A percentile compares a stretch with the other conserved stretches of the same genome.
These are phyloP conservation scores for Friedmanniomyces simplex DNA, from an alignment of 495 filamentous ascomycete species.

Conservation along the genomic window DNA sequence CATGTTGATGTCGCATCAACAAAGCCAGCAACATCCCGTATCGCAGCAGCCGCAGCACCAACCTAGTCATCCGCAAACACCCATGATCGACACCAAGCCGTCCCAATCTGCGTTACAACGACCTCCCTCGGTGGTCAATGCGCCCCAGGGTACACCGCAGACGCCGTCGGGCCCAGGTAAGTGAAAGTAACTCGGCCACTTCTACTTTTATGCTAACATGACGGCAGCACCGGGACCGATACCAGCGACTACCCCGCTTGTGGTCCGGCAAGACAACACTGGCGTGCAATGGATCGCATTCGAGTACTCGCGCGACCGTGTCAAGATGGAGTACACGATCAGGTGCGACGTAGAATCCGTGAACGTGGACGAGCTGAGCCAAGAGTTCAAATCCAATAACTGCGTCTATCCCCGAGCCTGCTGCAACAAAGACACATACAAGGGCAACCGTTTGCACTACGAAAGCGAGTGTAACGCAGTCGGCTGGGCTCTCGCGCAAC, in stretches of 20 bases:
- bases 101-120: slow-evolving; percentile 46
- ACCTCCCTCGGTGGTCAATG: slow-evolving; percentile 45
- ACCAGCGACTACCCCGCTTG: slow-evolving; percentile 90
- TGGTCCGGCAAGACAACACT: slow-evolving; percentile 90
- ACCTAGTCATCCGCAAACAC: slow-evolving; percentile 36
- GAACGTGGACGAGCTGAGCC: slow-evolving; percentile 69
- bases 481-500: slow-evolving; percentile 87
- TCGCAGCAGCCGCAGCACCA: slow-evolving; percentile 42
- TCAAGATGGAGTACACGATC: slow-evolving; percentile 99
- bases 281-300: slow-evolving; percentile 99
- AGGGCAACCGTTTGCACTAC: slow-evolving; percentile 86
- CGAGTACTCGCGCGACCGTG: slow-evolving; percentile 91
- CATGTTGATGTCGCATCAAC: slow-evolving; percentile 61
- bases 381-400: slow-evolving; percentile 93
- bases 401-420: slow-evolving; percentile 96
- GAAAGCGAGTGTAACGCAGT: slow-evolving; percentile 98
- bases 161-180: slow-evolving; percentile 39
- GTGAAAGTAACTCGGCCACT: background rate
- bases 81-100: slow-evolving; percentile 38
- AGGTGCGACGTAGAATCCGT: slow-evolving; percentile 97
- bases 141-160: slow-evolving; percentile 32
- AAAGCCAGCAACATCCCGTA: slow-evolving; percentile 47
- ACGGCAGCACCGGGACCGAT: slow-evolving; percentile 89
- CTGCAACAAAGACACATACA: slow-evolving; percentile 90
- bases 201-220: slow-evolving; percentile 27